These are phyloP conservation scores for Salix arbutifolia DNA, from an alignment of 345 rosid species.

Conservation along the genomic window DNA sequence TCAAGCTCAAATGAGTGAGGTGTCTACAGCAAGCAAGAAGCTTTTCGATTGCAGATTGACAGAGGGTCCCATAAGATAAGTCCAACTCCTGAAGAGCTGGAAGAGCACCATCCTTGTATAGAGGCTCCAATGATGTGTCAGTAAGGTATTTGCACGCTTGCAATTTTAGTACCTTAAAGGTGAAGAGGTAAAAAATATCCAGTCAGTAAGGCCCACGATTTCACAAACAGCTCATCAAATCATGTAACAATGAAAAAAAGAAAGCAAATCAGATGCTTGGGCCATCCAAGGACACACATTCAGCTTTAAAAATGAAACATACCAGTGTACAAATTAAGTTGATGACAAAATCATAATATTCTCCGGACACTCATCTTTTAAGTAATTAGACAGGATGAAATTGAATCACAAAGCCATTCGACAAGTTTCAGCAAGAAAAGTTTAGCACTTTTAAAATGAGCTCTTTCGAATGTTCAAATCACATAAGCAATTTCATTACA, in stretches of 20 bases:
- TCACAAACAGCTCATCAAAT: neutral
- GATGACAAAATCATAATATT: neutral
- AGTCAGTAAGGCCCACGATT: neutral
- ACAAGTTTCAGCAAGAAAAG: neutral
- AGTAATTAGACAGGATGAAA: neutral
- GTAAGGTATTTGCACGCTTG: slow-evolving; percentile 97
- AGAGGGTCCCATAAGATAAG: slow-evolving; percentile 86
- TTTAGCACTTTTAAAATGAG: neutral
- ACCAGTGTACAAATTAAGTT: neutral
- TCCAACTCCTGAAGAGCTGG: slow-evolving; percentile 80
- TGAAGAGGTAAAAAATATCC: neutral
- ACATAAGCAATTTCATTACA: neutral
- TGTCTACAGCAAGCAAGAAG: slow-evolving; percentile 89
- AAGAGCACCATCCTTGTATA: slow-evolving; percentile 78
- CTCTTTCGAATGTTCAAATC: neutral
- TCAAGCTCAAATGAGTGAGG: slow-evolving; percentile 90
- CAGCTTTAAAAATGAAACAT: neutral
- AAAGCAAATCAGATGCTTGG: neutral
- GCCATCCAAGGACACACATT: neutral
- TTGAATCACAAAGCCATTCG: neutral
- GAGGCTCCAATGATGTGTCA: slow-evolving; percentile 84
- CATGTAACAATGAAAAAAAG: neutral
- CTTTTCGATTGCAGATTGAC: slow-evolving; percentile 91
- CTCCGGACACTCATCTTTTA: neutral
- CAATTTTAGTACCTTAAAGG: slow-evolving; percentile 68